Percentiles rank a stretch among this genome's conserved stretches.
phyloP scores from a whole-genome alignment of 371 early-diverging fungal species.

The Blastocladiella emersonii region DNA sequence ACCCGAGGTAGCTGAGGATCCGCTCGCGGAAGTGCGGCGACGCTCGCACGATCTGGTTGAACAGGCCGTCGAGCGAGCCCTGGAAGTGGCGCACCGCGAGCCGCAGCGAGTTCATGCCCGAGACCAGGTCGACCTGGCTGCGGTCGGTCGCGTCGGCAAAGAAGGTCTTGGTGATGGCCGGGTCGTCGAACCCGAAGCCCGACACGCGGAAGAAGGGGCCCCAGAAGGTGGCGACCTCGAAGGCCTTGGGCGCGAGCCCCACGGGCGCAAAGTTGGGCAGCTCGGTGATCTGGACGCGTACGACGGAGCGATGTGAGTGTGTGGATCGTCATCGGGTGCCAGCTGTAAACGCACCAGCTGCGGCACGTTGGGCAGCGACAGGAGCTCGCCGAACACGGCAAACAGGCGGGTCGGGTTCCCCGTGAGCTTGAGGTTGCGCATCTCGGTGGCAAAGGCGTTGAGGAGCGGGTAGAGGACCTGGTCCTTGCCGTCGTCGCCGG shows the following conservation, averaged over 20 bases:
- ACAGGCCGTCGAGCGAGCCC: constrained; percentile 41
- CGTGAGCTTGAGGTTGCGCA: constrained; percentile 13
- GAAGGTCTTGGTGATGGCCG: constrained; percentile 40
- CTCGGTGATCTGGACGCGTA: constrained; percentile 26
- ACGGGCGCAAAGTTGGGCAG: constrained; percentile 47
- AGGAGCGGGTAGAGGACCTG: constrained; percentile 15
- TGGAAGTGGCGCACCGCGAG: constrained; percentile 40
- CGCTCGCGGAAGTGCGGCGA: constrained; percentile 38
- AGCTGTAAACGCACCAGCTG: too few species aligned
- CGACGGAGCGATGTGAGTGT: constrained; percentile 12
- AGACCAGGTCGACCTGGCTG: constrained; percentile 35
- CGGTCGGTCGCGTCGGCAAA: constrained; percentile 42
- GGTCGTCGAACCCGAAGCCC: constrained; percentile 36
- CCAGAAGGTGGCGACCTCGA: constrained; percentile 50
- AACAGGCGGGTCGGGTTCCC: constrained; percentile 27
- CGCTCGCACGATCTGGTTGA: constrained; percentile 58
- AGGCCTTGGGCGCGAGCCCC: constrained; percentile 31
- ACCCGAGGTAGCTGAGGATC: constrained; percentile 48
- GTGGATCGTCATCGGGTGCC: constrained; percentile 2
- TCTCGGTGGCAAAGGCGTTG: constrained; percentile 17
- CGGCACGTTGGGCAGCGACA: too few species aligned
- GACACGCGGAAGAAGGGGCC: constrained; percentile 59
- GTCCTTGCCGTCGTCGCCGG: background rate
- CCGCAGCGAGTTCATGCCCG: constrained; percentile 50
- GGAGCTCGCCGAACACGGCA: too few species aligned